Evolutionary conservation across 257 asterid genomes (phyloP).

Genomic region (Paraleonurus japonicus): DNA sequence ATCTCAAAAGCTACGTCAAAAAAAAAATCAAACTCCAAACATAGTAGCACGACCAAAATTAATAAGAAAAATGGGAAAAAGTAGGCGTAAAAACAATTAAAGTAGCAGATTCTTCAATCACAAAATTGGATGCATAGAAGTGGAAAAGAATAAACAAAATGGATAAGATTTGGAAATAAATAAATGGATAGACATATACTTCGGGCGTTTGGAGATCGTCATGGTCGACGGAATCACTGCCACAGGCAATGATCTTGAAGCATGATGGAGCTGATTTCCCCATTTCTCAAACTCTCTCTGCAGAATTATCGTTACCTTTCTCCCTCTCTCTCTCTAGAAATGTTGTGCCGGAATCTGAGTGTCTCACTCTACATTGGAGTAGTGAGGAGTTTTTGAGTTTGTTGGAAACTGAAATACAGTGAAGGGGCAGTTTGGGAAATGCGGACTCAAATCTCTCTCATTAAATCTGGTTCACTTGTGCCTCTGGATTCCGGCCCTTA

Average conservation of each 20-base stretch:
- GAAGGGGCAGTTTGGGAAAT: slow-evolving; percentile 27
- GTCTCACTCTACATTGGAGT: not conserved
- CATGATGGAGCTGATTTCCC: slow-evolving; percentile 65
- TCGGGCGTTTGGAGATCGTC: slow-evolving; percentile 42
- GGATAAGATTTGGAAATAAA: not conserved
- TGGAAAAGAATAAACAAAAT: not conserved
- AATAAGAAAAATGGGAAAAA: not conserved
- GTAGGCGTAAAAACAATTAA: not conserved
- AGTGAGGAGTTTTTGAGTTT: slow-evolving; percentile 14
- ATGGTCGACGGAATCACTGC: slow-evolving; percentile 41
- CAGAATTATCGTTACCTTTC: not conserved
- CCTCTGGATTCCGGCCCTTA: slow-evolving; percentile 44
- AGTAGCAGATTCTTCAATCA: slow-evolving; percentile 13
- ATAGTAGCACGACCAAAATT: not conserved
- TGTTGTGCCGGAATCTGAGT: not conserved
- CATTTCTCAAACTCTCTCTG: slow-evolving; percentile 37
- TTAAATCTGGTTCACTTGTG: slow-evolving; percentile 45
- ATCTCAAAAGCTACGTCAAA: not conserved
- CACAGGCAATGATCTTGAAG: slow-evolving; percentile 64
- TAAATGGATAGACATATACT: slow-evolving; percentile 22
- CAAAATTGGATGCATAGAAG: not conserved
- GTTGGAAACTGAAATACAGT: slow-evolving; percentile 41
- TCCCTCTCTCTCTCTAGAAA: slow-evolving; percentile 20
- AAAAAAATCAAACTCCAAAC: slow-evolving; percentile 7
- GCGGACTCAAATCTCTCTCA: slow-evolving; percentile 47